Percentiles rank a stretch among this genome's conserved stretches.
Evolutionary conservation across 352 stramenopile species (phyloP).

Genomic region (Peronospora destructor): DNA sequence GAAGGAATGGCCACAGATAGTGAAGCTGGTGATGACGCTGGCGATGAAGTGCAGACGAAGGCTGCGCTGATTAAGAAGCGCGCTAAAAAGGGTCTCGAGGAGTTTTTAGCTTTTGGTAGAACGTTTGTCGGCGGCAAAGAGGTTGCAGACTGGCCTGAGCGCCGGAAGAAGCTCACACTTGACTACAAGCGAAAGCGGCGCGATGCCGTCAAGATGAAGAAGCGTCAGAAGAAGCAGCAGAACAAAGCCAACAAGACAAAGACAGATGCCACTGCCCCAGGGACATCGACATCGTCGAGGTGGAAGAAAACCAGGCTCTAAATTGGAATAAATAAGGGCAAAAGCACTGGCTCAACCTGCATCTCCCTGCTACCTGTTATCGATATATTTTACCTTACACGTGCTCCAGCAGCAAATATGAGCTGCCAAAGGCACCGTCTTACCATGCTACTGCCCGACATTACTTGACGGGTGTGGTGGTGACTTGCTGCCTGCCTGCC

Average conservation of each 20-base stretch:
- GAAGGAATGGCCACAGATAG: conserved; percentile 32
- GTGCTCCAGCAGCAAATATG: conserved; percentile 8
- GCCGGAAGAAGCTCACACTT: conserved; percentile 64
- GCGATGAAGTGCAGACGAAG: conserved; percentile 20
- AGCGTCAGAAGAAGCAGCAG: conserved; percentile 59
- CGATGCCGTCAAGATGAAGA: conserved; percentile 67
- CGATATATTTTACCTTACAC: conserved; percentile 28
- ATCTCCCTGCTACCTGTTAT: conserved; percentile 19
- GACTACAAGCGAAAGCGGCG: conserved; percentile 80
- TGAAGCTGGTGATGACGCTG: conserved; percentile 31
- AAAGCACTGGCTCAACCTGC: conserved; percentile 19
- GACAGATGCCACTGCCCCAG: conserved; percentile 5
- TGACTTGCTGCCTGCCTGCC: conserved; percentile 18
- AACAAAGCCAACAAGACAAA: conserved; percentile 28
- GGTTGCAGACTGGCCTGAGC: conserved; percentile 43
- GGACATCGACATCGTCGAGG: conserved; percentile 6
- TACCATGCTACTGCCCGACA: conserved; percentile 11
- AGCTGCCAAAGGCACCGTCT: conserved; percentile 6
- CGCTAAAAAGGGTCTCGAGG: conserved; percentile 41
- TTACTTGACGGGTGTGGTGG: conserved; percentile 10
- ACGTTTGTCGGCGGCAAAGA: conserved; percentile 38
- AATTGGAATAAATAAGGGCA: conserved; percentile 33
- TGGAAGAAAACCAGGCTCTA: conserved; percentile 33
- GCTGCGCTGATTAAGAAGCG: conserved; percentile 19
- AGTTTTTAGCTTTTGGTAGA: conserved; percentile 58